Evolutionary conservation across 73 alveolate species (phyloP).

Genomic region (Uronychia setigera): DNA sequence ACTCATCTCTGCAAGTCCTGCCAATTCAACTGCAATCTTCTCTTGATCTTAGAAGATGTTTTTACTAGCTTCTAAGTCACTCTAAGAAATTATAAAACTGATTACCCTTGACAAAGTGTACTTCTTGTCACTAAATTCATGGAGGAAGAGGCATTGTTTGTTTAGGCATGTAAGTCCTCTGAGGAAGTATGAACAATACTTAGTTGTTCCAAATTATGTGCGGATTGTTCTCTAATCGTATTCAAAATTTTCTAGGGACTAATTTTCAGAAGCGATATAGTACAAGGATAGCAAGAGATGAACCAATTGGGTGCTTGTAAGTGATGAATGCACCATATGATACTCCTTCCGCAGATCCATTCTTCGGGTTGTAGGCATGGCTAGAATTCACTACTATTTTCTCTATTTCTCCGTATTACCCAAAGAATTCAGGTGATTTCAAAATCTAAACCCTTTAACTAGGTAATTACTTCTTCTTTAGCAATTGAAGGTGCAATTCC

Average conservation of each 20-base stretch:
- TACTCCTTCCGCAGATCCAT: constrained; percentile 42
- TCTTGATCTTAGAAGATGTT: constrained; percentile 29
- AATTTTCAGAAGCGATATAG: no score
- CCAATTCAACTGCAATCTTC: constrained; percentile 16
- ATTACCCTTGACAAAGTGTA: not conserved
- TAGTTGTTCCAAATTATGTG: constrained; percentile 89
- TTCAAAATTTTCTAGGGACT: constrained; percentile 53
- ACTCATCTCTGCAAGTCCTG: not conserved
- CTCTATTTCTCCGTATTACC: constrained; percentile 77
- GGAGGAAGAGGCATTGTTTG: constrained; percentile 84
- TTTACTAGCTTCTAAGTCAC: constrained; percentile 2
- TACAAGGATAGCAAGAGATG: constrained; percentile 71
- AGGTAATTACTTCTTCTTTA: constrained; percentile 34
- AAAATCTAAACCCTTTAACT: constrained; percentile 16
- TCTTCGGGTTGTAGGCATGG: constrained; percentile 22
- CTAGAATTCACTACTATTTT: constrained; percentile 55
- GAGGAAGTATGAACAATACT: constrained; percentile 80
- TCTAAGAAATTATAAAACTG: not conserved
- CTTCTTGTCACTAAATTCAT: constrained; percentile 26
- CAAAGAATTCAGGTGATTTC: constrained; percentile 76
- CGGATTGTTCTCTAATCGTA: constrained; percentile 65
- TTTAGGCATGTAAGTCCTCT: constrained; percentile 75
- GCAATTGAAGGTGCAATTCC: constrained; percentile 48
- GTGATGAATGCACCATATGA: constrained; percentile 81
- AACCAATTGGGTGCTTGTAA: constrained; percentile 64